Evolutionary conservation across 2,329 filamentous ascomycete species (phyloP).

Genomic region (Claviceps spartinae): DNA sequence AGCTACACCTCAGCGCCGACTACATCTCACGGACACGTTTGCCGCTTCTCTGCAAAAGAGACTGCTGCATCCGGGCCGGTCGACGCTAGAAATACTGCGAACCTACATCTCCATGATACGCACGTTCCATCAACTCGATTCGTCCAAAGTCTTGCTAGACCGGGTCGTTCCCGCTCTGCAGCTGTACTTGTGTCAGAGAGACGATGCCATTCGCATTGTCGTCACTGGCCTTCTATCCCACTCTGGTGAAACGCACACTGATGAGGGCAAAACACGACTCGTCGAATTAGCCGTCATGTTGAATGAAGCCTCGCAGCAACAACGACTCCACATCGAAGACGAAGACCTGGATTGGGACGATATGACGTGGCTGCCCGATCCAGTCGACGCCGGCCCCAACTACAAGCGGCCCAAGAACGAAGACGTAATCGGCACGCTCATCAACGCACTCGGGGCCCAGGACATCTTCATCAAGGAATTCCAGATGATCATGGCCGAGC

Average conservation of each 20-base stretch:
- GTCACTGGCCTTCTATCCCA: conserved; percentile 60
- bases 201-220: conserved; percentile 66
- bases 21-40: conserved; percentile 58
- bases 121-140: conserved; percentile 61
- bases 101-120: conserved; percentile 71
- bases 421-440: conserved; percentile 83
- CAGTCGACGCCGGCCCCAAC: conserved; percentile 82
- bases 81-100: conserved; percentile 61
- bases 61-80: conserved; percentile 61
- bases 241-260: conserved; percentile 36
- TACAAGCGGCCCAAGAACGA: conserved; percentile 81
- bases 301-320: conserved; percentile 43
- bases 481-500: conserved; percentile 75
- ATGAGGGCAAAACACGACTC: conserved; percentile 36
- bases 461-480: conserved; percentile 93
- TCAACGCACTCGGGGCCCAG: conserved; percentile 76
- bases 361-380: conserved; percentile 85
- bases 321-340: conserved; percentile 39
- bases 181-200: conserved; percentile 61
- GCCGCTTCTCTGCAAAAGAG: conserved; percentile 49
- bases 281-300: conserved; percentile 56
- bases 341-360: conserved; percentile 81
- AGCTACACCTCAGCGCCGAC: conserved; percentile 52
- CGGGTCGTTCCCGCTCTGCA: conserved; percentile 61
- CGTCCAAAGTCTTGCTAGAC: conserved; percentile 64